These are phyloP conservation scores for Quillaja saponaria DNA, from an alignment of 306 rosid species.

Conservation along the genomic window DNA sequence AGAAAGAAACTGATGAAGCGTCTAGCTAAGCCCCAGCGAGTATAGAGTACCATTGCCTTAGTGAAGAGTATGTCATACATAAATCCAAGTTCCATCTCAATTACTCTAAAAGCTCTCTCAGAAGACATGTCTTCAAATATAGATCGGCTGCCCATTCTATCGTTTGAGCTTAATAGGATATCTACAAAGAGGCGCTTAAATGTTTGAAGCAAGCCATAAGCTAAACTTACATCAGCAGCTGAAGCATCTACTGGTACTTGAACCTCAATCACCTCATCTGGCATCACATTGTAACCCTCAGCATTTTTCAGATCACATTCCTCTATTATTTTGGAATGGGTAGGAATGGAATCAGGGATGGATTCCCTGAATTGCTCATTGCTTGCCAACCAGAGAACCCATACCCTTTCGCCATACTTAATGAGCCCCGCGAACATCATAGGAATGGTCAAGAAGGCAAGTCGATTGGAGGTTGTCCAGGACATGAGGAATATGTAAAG, in stretches of 20 bases:
- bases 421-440: not conserved
- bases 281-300: not conserved
- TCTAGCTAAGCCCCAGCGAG: not conserved
- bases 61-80: constrained; percentile 9
- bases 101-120: not conserved
- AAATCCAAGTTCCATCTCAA: constrained; percentile 1
- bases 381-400: not conserved
- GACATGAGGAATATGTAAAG: not conserved
- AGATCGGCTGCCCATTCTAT: not conserved
- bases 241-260: not conserved
- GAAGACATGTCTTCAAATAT: not conserved
- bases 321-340: not conserved
- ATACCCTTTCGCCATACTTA: not conserved
- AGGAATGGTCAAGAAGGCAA: not conserved
- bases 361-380: not conserved
- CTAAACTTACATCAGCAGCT: not conserved
- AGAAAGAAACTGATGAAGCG: not conserved
- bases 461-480: not conserved
- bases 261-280: not conserved
- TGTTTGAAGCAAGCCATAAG: not conserved
- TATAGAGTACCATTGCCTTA: not conserved
- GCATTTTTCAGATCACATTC: not conserved
- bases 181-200: not conserved
- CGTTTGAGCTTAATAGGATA: not conserved
- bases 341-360: not conserved